A percentile compares a stretch with the other conserved stretches of the same genome.
Conservation (phyloP, 2,329 filamentous ascomycete genomes). For the Endothia cerciana region DNA sequence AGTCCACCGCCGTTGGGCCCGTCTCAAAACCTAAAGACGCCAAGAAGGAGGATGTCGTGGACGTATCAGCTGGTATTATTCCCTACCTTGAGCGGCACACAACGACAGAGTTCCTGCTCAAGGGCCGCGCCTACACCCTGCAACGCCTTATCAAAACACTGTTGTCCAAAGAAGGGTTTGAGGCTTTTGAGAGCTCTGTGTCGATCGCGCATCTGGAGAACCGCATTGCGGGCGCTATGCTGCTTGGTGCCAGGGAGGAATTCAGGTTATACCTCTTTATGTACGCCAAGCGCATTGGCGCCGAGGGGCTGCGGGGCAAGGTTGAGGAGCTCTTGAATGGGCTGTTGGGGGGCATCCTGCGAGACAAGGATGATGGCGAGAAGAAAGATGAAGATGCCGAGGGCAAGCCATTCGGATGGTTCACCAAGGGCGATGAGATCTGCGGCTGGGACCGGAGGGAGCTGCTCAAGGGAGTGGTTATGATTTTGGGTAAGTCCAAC, state of each 20-base stretch:
- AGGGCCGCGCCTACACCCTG: conserved; percentile 87
- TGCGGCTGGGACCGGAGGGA: conserved; percentile 92
- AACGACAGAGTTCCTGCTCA: conserved; percentile 87
- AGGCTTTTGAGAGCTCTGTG: conserved; percentile 87
- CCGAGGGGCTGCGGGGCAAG: conserved; percentile 84
- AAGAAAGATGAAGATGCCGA: conserved; percentile 39
- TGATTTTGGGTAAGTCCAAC: conserved; percentile 78
- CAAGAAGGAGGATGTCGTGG: conserved; percentile 51
- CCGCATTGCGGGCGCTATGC: conserved; percentile 84
- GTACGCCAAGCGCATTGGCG: conserved; percentile 94
- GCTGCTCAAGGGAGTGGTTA: conserved; percentile 84
- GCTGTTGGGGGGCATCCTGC: conserved; percentile 73
- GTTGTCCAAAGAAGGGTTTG: conserved; percentile 86
- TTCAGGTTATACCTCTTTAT: conserved; percentile 95
- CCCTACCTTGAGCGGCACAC: conserved; percentile 93
- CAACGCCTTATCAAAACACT: conserved; percentile 90
- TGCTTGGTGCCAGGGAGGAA: conserved; percentile 84
- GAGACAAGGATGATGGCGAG: conserved; percentile 50
- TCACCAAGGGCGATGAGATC: conserved; percentile 69
- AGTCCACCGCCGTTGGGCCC: conserved; percentile 69
- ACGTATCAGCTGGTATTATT: conserved; percentile 87
- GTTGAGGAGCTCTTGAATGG: conserved; percentile 89
- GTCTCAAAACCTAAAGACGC: conserved; percentile 52
- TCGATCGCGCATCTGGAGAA: conserved; percentile 96
- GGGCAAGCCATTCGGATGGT: conserved; percentile 62